Evolutionary conservation across 78 protist species (phyloP).

Genomic region (Ministeria vibrans): DNA sequence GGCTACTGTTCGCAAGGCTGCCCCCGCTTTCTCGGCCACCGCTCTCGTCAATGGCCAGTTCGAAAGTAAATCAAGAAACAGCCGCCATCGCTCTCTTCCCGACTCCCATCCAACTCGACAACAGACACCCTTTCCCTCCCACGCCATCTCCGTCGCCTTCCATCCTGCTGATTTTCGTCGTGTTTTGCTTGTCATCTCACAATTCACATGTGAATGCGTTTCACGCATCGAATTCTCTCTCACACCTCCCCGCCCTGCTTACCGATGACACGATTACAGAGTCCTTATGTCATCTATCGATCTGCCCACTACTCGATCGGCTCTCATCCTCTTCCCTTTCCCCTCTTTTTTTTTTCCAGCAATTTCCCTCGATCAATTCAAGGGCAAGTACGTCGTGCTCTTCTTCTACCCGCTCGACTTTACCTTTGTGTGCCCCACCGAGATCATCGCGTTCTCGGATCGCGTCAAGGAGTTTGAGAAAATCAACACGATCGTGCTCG

Average conservation of each 20-base stretch:
- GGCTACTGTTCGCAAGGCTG: not conserved
- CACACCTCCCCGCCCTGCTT: not conserved
- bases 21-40: not conserved
- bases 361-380: not conserved
- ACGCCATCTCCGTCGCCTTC: too few relatives aligned
- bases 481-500: conserved; percentile 64
- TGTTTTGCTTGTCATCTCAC: too few relatives aligned
- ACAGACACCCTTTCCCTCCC: too few relatives aligned
- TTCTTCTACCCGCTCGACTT: conserved; percentile 54
- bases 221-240: not conserved
- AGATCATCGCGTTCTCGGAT: conserved; percentile 82
- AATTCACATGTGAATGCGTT: too few relatives aligned
- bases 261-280: too few relatives aligned
- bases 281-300: not conserved
- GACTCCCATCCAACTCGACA: too few relatives aligned
- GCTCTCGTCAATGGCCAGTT: conserved; percentile 43
- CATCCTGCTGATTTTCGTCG: too few relatives aligned
- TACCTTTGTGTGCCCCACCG: conserved; percentile 93
- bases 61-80: too few relatives aligned
- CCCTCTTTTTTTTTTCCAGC: not conserved
- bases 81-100: too few relatives aligned
- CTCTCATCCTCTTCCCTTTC: too few relatives aligned
- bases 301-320: not conserved
- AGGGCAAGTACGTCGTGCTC: conserved; percentile 10
- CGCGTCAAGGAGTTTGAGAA: conserved; percentile 71